A percentile compares a stretch with the other conserved stretches of the same genome.
phyloP scores from a whole-genome alignment of 345 rosid species.

The Euclidium syriacum region DNA sequence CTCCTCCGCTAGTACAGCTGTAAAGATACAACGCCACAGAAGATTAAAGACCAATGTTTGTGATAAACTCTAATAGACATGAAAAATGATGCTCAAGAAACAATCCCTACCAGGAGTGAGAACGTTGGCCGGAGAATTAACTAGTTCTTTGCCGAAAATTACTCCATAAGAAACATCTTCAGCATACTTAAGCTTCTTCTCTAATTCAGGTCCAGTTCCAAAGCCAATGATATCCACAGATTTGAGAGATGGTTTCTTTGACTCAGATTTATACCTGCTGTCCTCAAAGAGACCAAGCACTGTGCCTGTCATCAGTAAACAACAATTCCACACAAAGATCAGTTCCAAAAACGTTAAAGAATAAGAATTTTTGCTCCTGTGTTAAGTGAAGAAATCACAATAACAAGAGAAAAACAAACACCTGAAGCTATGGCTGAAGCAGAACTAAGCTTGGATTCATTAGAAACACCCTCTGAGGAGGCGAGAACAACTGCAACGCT shows the following conservation, averaged over 20 bases:
- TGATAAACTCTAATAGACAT: neutral
- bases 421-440: constrained; percentile 89
- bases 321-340: neutral
- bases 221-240: constrained; percentile 84
- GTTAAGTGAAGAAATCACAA: neutral
- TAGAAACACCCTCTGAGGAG: constrained; percentile 45
- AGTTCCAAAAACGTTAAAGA: neutral
- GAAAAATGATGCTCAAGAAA: neutral
- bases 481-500: constrained; percentile 63
- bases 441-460: constrained; percentile 52
- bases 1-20: constrained; percentile 86
- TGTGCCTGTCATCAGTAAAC: constrained; percentile 42
- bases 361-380: neutral
- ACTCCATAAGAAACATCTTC: constrained; percentile 73
- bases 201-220: constrained; percentile 76
- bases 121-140: constrained; percentile 93
- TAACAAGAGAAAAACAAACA: constrained; percentile 8
- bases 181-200: constrained; percentile 84
- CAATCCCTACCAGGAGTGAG: constrained; percentile 75
- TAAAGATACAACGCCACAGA: constrained; percentile 19
- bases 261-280: constrained; percentile 69
- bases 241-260: constrained; percentile 55
- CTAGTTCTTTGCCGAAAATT: constrained; percentile 78
- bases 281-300: constrained; percentile 79
- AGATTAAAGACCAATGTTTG: neutral